These are phyloP conservation scores for Podospora pseudoanserina DNA, from an alignment of 495 filamentous ascomycete genomes.

Conservation along the genomic window DNA sequence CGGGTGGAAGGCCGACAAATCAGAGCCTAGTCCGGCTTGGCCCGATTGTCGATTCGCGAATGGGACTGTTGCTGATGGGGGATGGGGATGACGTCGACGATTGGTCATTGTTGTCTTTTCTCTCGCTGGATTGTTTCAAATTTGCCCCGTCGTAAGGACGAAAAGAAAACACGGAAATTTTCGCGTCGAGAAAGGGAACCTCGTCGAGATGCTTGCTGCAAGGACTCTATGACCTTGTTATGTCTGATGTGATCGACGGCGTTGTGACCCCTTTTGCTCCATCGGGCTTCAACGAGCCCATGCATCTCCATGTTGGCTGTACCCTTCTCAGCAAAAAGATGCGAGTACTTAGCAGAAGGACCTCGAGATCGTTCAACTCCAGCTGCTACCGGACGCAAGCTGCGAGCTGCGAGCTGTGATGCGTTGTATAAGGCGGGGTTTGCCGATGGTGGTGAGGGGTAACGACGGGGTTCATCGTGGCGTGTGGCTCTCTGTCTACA, in stretches of 20 bases:
- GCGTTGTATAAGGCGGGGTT: neutral
- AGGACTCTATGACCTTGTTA: neutral
- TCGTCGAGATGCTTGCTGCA: too few relatives aligned
- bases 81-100: conserved; percentile 17
- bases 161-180: neutral
- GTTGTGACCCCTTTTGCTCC: neutral
- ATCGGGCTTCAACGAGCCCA: conserved; percentile 1
- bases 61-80: conserved; percentile 5
- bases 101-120: neutral
- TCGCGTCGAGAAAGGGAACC: neutral
- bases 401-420: neutral
- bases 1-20: neutral
- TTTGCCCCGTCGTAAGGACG: neutral
- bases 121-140: too few relatives aligned
- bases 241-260: neutral
- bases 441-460: conserved; percentile 12
- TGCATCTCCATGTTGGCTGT: neutral
- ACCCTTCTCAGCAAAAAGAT: neutral
- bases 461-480: neutral
- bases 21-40: conserved; percentile 1
- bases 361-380: neutral
- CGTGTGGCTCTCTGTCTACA: neutral
- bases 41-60: conserved; percentile 6
- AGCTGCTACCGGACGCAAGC: neutral
- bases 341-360: too few relatives aligned